Percentiles rank a stretch among this genome's conserved stretches.
These are phyloP conservation scores for Stephania cephalantha DNA, from an alignment of 164 flowering plant genomes.

Conservation along the genomic window DNA sequence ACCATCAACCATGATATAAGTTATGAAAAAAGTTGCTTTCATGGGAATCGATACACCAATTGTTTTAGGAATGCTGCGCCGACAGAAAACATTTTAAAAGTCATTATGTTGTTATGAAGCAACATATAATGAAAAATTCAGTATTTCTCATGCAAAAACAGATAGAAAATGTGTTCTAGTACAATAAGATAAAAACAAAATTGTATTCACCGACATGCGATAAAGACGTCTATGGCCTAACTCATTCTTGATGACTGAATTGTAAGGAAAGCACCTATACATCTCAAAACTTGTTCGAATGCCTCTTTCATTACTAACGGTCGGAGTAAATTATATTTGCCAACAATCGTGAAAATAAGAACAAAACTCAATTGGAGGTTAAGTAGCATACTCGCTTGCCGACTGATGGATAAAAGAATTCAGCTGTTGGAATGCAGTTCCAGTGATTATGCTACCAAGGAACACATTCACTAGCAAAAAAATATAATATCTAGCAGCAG, in stretches of 20 bases:
- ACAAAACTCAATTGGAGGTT: neutral
- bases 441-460: slow-evolving; percentile 71
- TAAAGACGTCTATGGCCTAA: no score
- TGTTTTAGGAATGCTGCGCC: slow-evolving; percentile 57
- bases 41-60: slow-evolving; percentile 73
- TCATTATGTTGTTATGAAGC: no score
- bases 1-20: slow-evolving; percentile 91
- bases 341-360: neutral
- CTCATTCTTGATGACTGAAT: no score
- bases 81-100: neutral
- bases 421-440: slow-evolving; percentile 76
- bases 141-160: no score
- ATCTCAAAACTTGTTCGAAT: no score
- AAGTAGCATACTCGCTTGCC: slow-evolving; percentile 49
- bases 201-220: no score
- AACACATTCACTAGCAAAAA: slow-evolving; percentile 76
- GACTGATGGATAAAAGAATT: slow-evolving; percentile 49
- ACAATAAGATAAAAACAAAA: no score
- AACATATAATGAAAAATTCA: no score
- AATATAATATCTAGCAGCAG: slow-evolving; percentile 70
- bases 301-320: no score
- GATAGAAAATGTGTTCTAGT: no score
- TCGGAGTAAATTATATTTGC: no score
- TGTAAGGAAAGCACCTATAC: no score
- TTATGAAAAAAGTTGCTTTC: slow-evolving; percentile 88